Percentiles rank a stretch among this genome's conserved stretches.
These are phyloP conservation scores for Vaucheria bursata DNA, from an alignment of 352 stramenopile species.

Conservation along the genomic window DNA sequence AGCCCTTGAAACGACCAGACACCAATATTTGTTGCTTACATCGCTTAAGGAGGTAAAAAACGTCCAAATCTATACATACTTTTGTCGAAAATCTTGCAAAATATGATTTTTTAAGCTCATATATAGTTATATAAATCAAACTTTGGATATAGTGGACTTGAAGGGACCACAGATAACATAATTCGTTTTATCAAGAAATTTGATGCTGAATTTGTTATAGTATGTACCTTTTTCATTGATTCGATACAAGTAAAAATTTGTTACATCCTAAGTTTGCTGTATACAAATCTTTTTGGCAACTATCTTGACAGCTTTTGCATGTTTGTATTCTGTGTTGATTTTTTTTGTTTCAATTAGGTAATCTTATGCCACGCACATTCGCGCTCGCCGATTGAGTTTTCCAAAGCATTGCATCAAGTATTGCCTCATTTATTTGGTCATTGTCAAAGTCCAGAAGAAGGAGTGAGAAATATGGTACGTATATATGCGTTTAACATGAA, in stretches of 20 bases:
- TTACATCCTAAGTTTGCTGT: too few species aligned
- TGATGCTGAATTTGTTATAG: too few species aligned
- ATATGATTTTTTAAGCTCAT: too few species aligned
- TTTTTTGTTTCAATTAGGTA: slow-evolving; percentile 1
- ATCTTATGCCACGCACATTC: slow-evolving; percentile 36
- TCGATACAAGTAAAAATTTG: too few species aligned
- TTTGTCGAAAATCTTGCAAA: too few species aligned
- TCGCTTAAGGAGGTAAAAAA: slow-evolving; percentile 88
- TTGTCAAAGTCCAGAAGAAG: slow-evolving; percentile 82
- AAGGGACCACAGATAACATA: too few species aligned
- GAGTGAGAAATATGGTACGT: slow-evolving; percentile 82
- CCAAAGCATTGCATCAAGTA: slow-evolving; percentile 57
- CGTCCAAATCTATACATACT: too few species aligned
- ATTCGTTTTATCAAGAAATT: too few species aligned
- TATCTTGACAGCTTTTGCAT: slow-evolving; percentile 18
- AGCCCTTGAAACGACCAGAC: slow-evolving; percentile 71
- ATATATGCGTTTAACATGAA: not conserved
- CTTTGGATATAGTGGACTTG: too few species aligned
- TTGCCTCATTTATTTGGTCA: slow-evolving; percentile 85
- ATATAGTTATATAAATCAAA: too few species aligned
- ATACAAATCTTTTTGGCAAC: too few species aligned
- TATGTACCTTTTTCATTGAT: too few species aligned
- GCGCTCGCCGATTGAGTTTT: slow-evolving; percentile 35
- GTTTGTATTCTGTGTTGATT: not conserved
- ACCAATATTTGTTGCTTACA: slow-evolving; percentile 92